A percentile compares a stretch with the other conserved stretches of the same genome.
phyloP scores from a whole-genome alignment of 2,329 filamentous ascomycete genomes.

The Thielaviopsis ethacetica region DNA sequence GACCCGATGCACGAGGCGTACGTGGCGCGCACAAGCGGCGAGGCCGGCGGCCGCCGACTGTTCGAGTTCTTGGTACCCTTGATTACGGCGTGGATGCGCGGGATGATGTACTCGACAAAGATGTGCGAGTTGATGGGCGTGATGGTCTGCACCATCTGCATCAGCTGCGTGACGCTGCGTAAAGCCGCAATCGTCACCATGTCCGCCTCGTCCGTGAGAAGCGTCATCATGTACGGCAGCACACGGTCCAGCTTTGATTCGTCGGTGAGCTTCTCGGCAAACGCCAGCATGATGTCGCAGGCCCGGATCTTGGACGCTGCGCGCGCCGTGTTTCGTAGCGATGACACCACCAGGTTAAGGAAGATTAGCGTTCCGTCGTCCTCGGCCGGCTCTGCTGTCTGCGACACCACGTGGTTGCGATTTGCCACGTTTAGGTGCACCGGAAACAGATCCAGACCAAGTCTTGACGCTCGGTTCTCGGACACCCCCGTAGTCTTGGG shows the following conservation, averaged over 20 bases:
- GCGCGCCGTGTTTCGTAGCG: constrained; percentile 74
- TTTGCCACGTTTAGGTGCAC: constrained; percentile 76
- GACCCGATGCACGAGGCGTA: constrained; percentile 88
- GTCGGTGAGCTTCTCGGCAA: constrained; percentile 79
- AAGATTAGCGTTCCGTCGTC: constrained; percentile 92
- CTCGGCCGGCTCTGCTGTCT: constrained; percentile 41
- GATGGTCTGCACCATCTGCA: constrained; percentile 75
- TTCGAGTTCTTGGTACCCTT: constrained; percentile 19
- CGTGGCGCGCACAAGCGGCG: constrained; percentile 63
- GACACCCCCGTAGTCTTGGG: neutral
- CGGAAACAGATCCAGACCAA: constrained; percentile 53
- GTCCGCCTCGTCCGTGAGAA: constrained; percentile 70
- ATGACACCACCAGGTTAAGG: constrained; percentile 73
- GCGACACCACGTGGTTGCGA: constrained; percentile 54
- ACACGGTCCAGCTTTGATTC: constrained; percentile 92
- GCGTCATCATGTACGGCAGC: constrained; percentile 70
- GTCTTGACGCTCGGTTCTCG: constrained; percentile 19
- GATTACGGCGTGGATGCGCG: constrained; percentile 41
- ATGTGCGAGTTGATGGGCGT: constrained; percentile 60
- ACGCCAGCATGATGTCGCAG: constrained; percentile 81
- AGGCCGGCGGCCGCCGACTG: constrained; percentile 28
- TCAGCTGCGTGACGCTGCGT: constrained; percentile 71
- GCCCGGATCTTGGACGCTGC: constrained; percentile 76
- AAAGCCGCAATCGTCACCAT: constrained; percentile 75
- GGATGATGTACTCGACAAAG: constrained; percentile 51